phyloP scores from a whole-genome alignment of 2,329 filamentous ascomycete genomes.

The Phaeosphaeriaceae sp. region DNA sequence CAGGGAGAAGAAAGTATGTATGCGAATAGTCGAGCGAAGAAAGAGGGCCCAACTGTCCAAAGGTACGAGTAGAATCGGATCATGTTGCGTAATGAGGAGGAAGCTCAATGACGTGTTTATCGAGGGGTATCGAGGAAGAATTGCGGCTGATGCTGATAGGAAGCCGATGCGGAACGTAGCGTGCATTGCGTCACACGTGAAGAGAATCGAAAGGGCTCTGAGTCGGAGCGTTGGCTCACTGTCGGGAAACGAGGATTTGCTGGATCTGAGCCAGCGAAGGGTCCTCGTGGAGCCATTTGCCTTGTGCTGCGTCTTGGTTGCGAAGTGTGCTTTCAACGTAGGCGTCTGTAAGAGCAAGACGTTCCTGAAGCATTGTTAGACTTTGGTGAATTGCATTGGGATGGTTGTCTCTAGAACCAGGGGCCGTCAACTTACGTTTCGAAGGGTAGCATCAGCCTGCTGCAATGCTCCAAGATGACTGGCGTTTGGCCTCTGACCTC shows the following conservation, averaged over 20 bases:
- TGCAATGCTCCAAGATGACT: conserved; percentile 59
- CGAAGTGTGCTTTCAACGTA: conserved; percentile 64
- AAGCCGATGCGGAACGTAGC: background rate
- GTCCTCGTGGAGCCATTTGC: conserved; percentile 70
- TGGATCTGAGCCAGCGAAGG: conserved; percentile 62
- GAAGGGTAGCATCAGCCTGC: conserved; percentile 57
- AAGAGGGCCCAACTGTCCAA: background rate
- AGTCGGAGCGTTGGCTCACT: conserved; percentile 19
- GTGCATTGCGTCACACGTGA: conserved; percentile 9
- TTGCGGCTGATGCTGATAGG: conserved; percentile 19
- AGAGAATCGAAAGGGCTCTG: conserved; percentile 3
- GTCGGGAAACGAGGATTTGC: conserved; percentile 43
- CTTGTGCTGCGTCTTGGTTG: conserved; percentile 62
- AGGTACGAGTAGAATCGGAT: background rate
- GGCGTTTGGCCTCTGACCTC: conserved; percentile 58
- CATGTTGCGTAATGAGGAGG: conserved; percentile 1
- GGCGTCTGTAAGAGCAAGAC: conserved; percentile 64
- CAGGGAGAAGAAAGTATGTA: background rate
- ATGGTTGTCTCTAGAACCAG: background rate
- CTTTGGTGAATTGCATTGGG: background rate
- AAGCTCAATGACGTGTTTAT: conserved; percentile 14
- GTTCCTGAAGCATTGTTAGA: conserved; percentile 56
- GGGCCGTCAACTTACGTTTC: conserved; percentile 51
- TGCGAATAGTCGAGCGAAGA: background rate
- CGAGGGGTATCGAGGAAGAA: conserved; percentile 28